A percentile compares a stretch with the other conserved stretches of the same genome.
These are phyloP conservation scores for Pulveroboletus sp. DNA, from an alignment of 1,284 basidiomycete species.

Conservation along the genomic window DNA sequence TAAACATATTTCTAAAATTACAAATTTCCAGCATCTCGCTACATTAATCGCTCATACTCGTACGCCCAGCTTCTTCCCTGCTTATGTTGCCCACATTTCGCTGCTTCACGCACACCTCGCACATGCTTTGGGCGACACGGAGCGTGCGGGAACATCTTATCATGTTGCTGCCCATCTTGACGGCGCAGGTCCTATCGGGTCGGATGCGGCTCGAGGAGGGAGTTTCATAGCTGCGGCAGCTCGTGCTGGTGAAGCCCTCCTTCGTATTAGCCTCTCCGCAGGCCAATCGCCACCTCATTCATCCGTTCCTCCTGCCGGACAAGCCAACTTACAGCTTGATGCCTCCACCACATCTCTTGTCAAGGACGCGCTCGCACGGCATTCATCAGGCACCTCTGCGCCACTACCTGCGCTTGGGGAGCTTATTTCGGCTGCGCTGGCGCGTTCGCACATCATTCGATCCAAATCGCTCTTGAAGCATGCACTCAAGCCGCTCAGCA, in stretches of 20 bases:
- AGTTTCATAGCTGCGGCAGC: slow-evolving; percentile 56
- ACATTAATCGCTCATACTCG: slow-evolving; percentile 59
- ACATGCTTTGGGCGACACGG: slow-evolving; percentile 49
- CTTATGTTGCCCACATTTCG: slow-evolving; percentile 59
- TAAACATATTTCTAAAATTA: no score
- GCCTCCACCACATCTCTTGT: slow-evolving; percentile 11
- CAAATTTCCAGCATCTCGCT: slow-evolving; percentile 43
- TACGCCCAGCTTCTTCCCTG: slow-evolving; percentile 48
- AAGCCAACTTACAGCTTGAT: slow-evolving; percentile 15
- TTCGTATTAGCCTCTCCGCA: slow-evolving; percentile 48
- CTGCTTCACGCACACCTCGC: slow-evolving; percentile 69
- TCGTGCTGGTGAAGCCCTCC: slow-evolving; percentile 53
- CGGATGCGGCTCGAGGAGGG: slow-evolving; percentile 24
- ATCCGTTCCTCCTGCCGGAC: background rate
- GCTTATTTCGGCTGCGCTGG: slow-evolving; percentile 28
- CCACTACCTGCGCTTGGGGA: slow-evolving; percentile 28
- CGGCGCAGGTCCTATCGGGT: slow-evolving; percentile 25
- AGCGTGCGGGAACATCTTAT: slow-evolving; percentile 58
- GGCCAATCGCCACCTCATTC: background rate
- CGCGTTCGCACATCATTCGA: slow-evolving; percentile 22
- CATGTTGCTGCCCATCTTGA: slow-evolving; percentile 50
- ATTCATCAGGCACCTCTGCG: slow-evolving; percentile 19
- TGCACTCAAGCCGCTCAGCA: slow-evolving; percentile 53
- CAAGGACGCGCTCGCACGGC: slow-evolving; percentile 31
- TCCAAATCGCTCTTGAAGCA: slow-evolving; percentile 56